phyloP scores from a whole-genome alignment of 257 asterid genomes.

The Solanum sejunctum region DNA sequence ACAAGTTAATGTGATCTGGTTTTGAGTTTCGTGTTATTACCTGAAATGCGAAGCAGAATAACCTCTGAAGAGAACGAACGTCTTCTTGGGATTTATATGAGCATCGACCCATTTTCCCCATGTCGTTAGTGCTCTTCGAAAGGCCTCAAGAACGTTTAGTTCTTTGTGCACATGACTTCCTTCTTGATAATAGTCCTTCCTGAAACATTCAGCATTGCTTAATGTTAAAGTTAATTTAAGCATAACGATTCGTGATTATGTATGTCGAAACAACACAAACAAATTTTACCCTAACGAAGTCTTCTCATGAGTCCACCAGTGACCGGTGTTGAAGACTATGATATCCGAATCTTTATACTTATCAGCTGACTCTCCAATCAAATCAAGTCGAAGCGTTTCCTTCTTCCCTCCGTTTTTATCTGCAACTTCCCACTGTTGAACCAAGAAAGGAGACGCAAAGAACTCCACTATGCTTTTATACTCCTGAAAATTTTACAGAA shows the following conservation, averaged over 20 bases:
- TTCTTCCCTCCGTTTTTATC: slow-evolving; percentile 36
- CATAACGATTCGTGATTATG: neutral
- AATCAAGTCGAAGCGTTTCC: slow-evolving; percentile 69
- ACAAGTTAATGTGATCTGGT: neutral
- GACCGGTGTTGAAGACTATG: slow-evolving; percentile 68
- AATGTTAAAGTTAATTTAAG: neutral
- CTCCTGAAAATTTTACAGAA: slow-evolving; percentile 22
- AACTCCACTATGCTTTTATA: slow-evolving; percentile 62
- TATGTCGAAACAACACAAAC: neutral
- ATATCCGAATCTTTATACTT: slow-evolving; percentile 45
- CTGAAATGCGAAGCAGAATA: slow-evolving; percentile 69
- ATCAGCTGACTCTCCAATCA: slow-evolving; percentile 35
- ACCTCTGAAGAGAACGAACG: slow-evolving; percentile 54
- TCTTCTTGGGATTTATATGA: slow-evolving; percentile 32
- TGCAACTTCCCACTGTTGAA: slow-evolving; percentile 51
- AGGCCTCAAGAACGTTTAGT: slow-evolving; percentile 46
- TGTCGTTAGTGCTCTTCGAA: slow-evolving; percentile 51
- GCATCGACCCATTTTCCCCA: slow-evolving; percentile 78
- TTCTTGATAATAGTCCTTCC: slow-evolving; percentile 72
- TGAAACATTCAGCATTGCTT: slow-evolving; percentile 10
- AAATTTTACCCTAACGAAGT: slow-evolving; percentile 52
- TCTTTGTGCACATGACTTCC: slow-evolving; percentile 51
- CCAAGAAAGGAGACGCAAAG: slow-evolving; percentile 57
- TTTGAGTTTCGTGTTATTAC: slow-evolving; percentile 5
- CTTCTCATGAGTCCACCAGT: slow-evolving; percentile 87